Percentiles rank a stretch among this genome's conserved stretches.
phyloP scores from a whole-genome alignment of 2,329 filamentous ascomycete genomes.

The Arthrobotrys iridis region DNA sequence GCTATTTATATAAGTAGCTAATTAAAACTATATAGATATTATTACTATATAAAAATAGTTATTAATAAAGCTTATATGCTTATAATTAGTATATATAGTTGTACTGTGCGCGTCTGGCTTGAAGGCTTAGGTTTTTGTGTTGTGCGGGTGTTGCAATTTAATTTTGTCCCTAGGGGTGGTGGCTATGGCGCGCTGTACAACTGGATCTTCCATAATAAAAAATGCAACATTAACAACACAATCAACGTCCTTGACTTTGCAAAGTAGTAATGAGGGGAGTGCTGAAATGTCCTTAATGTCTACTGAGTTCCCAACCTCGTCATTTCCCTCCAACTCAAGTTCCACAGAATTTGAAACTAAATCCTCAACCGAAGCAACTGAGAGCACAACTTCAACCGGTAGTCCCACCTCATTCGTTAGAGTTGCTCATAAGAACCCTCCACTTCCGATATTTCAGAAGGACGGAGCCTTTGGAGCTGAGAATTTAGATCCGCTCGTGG shows the following conservation, averaged over 20 bases:
- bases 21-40: no score
- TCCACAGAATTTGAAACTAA: no score
- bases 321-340: background rate
- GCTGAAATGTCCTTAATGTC: background rate
- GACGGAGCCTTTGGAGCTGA: background rate
- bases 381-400: background rate
- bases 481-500: background rate
- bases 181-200: no score
- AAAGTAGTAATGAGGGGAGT: no score
- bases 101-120: no score
- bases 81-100: no score
- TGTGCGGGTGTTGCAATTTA: no score
- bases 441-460: background rate
- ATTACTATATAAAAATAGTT: no score
- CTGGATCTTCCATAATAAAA: background rate
- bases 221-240: background rate
- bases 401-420: background rate
- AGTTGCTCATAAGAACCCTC: background rate
- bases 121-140: no score
- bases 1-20: no score
- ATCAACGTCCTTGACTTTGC: background rate
- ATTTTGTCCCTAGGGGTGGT: no score
- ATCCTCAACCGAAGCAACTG: background rate
- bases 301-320: background rate
- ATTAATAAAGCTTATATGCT: no score